A percentile compares a stretch with the other conserved stretches of the same genome.
These are phyloP conservation scores for Quillaja saponaria DNA, from an alignment of 306 rosid species.

Conservation along the genomic window DNA sequence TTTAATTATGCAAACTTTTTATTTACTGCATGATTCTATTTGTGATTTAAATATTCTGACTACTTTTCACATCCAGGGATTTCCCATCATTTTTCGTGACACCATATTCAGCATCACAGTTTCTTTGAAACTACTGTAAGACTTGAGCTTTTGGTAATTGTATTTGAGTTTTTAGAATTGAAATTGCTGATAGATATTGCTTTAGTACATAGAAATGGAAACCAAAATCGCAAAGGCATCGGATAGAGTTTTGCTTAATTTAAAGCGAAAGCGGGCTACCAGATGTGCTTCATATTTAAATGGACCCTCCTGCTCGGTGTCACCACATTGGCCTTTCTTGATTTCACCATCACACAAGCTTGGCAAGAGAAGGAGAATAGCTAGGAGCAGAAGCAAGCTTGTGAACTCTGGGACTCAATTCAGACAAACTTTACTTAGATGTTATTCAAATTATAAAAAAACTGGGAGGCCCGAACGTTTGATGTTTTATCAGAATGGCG, in stretches of 20 bases:
- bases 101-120: slow-evolving; percentile 15
- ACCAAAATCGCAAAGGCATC: slow-evolving; percentile 55
- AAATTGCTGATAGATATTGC: slow-evolving; percentile 51
- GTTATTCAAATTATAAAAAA: slow-evolving; percentile 61
- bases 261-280: slow-evolving; percentile 60
- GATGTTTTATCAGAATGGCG: slow-evolving; percentile 68
- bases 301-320: slow-evolving; percentile 41
- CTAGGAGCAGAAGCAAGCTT: slow-evolving; percentile 29
- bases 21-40: background rate
- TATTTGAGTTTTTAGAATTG: slow-evolving; percentile 47
- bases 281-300: slow-evolving; percentile 37
- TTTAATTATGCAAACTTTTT: slow-evolving; percentile 7
- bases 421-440: slow-evolving; percentile 41
- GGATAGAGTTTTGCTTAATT: slow-evolving; percentile 50
- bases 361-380: slow-evolving; percentile 55
- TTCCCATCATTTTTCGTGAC: slow-evolving; percentile 37
- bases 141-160: slow-evolving; percentile 36
- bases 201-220: slow-evolving; percentile 62
- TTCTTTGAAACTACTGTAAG: slow-evolving; percentile 35
- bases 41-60: slow-evolving; percentile 16
- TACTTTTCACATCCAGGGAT: slow-evolving; percentile 49
- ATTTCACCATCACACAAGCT: slow-evolving; percentile 18
- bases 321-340: slow-evolving; percentile 31
- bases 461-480: slow-evolving; percentile 73
- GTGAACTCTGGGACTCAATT: slow-evolving; percentile 34